A percentile compares a stretch with the other conserved stretches of the same genome.
These are phyloP conservation scores for Aspergillus carlsbadensis DNA, from an alignment of 495 filamentous ascomycete genomes.

Conservation along the genomic window DNA sequence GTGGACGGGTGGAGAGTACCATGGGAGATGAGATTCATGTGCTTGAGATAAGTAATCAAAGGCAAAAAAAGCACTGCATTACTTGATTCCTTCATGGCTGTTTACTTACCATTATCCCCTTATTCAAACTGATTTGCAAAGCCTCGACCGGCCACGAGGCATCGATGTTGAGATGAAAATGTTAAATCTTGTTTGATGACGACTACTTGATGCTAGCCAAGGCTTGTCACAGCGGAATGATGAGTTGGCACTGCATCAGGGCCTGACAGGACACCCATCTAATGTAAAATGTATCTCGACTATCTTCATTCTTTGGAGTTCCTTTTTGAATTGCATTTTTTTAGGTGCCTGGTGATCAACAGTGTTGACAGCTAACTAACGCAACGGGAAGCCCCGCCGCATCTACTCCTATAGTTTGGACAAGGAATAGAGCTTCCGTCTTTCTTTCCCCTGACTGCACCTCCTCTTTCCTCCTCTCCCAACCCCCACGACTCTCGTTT, in stretches of 20 bases:
- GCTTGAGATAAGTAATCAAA: neutral
- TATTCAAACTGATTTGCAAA: neutral
- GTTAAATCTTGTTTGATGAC: neutral
- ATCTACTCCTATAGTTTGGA: no score
- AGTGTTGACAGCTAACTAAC: no score
- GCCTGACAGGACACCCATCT: neutral
- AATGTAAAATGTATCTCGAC: neutral
- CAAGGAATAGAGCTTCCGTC: neutral
- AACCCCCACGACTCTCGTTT: constrained; percentile 7
- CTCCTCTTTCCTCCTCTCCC: neutral
- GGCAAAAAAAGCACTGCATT: neutral
- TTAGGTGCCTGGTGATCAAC: no score
- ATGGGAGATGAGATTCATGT: neutral
- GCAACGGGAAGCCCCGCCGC: no score
- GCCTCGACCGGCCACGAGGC: neutral
- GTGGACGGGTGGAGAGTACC: neutral
- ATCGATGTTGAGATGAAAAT: neutral
- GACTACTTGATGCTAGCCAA: neutral
- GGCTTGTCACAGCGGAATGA: constrained; percentile 1
- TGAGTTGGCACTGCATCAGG: constrained; percentile 4
- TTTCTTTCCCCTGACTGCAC: neutral
- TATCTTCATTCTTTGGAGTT: no score
- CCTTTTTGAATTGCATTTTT: no score
- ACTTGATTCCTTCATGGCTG: neutral
- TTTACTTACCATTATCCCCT: neutral